A percentile compares a stretch with the other conserved stretches of the same genome.
Conservation (phyloP, 495 filamentous ascomycete genomes). For the Parmelia sp. region DNA sequence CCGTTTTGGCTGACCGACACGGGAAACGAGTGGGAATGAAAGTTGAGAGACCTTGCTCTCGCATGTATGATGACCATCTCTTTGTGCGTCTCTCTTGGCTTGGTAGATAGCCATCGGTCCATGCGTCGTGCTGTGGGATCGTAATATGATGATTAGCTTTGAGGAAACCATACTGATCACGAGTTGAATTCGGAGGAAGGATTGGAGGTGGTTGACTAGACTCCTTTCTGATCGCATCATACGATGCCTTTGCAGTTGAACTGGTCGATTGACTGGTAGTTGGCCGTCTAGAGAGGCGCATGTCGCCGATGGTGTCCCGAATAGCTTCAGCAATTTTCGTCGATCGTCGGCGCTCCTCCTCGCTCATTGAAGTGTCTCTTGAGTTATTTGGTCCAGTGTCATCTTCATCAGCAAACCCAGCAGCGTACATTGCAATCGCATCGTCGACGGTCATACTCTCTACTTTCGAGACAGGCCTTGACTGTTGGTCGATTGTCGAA, state of each 20-base stretch:
- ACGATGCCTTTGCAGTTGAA: slow-evolving; percentile 22
- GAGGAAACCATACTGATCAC: slow-evolving; percentile 88
- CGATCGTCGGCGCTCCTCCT: slow-evolving; percentile 25
- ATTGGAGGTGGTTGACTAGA: slow-evolving; percentile 31
- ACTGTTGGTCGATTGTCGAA: slow-evolving; percentile 51
- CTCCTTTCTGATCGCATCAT: slow-evolving; percentile 30
- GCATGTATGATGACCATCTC: slow-evolving; percentile 77
- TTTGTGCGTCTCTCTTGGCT: slow-evolving; percentile 61
- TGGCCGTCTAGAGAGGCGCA: slow-evolving; percentile 30
- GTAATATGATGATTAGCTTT: slow-evolving; percentile 79
- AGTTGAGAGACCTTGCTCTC: slow-evolving; percentile 66
- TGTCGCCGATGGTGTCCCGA: slow-evolving; percentile 23
- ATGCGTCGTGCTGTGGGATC: slow-evolving; percentile 70
- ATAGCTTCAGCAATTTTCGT: slow-evolving; percentile 27
- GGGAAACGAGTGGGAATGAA: slow-evolving; percentile 73
- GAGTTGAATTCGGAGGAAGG: slow-evolving; percentile 33
- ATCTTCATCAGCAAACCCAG: slow-evolving; percentile 64
- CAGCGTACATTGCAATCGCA: slow-evolving; percentile 87
- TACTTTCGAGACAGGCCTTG: slow-evolving; percentile 52
- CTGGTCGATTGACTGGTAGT: slow-evolving; percentile 25
- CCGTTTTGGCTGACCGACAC: slow-evolving; percentile 69
- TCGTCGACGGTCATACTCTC: slow-evolving; percentile 83
- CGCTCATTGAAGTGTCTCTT: slow-evolving; percentile 17
- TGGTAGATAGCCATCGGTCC: slow-evolving; percentile 64
- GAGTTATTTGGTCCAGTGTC: slow-evolving; percentile 34